Evolutionary conservation across 306 rosid genomes (phyloP), one percentile per base, ranked within the genome.

Genomic region (Oemleria cerasiformis): DNA sequence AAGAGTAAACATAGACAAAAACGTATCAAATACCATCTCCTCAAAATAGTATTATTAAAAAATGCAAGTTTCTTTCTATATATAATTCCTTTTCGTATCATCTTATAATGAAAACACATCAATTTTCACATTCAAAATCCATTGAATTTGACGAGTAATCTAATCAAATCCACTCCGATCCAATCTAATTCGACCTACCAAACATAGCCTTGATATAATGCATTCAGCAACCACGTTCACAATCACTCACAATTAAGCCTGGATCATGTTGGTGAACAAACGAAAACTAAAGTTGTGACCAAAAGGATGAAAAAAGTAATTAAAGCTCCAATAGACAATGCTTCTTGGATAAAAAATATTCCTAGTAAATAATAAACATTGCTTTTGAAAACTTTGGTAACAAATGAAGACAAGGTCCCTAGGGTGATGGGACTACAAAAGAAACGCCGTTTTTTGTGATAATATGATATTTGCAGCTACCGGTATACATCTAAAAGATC

Each of bases 401-500:
- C 2, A 13, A 6, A 14, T 54, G 63, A 30, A 40, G 65, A 17
- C 6, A 23, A 17, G 59, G 59, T 41, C 74, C 74, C 70, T 5
- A 61, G 73, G 56, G 65, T 16, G 10, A 56, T 53, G 65, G 68
- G 70, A 41, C 67, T 34, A 20, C 40, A 67, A 7, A 66, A 47
- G 59, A 70, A 72, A 84, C 43, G n/a, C 9, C 71, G 77, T 73
- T 53, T 68, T 65, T 70, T 73, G 67, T 82, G 71, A 69, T 67
- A 60, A 81, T 76, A 79, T 47, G 75, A 78, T 30, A 30, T 30
- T n/a, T n/a, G n/a, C 36, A 30, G 36, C 66, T 75, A 67, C 73
- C 74, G 68, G 74, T 77, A 82, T 84, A 83, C 83, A 86, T 50
- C 78, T 78, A 79, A 65, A 55, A 75, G 56, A 81, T 81, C 89